Evolutionary conservation across 345 rosid species (phyloP).

Genomic region (Turnera subulata): DNA sequence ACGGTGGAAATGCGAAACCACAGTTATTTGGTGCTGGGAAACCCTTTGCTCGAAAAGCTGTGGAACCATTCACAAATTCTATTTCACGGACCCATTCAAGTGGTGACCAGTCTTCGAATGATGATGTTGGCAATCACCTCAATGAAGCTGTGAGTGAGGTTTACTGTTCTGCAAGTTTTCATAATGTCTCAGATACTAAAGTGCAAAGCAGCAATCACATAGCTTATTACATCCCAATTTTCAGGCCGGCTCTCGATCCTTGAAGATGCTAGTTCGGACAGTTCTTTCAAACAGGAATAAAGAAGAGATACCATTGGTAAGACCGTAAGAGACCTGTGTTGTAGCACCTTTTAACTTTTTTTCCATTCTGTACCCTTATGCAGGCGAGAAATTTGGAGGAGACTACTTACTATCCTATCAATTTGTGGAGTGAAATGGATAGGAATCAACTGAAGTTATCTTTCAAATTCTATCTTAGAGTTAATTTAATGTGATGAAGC

Average conservation of each 20-base stretch:
- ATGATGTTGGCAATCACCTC: constrained; percentile 9
- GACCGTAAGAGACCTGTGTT: constrained; percentile 13
- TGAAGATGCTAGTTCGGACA: constrained; percentile 23
- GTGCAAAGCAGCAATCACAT: background rate
- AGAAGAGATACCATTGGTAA: constrained; percentile 33
- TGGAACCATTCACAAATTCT: constrained; percentile 16
- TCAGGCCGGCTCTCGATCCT: constrained; percentile 19
- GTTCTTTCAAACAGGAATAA: constrained; percentile 25
- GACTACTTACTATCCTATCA: too few relatives aligned
- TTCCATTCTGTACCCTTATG: too few relatives aligned
- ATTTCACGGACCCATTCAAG: constrained; percentile 13
- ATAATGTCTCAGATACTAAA: background rate
- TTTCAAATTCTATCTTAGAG: too few relatives aligned
- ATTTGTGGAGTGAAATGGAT: too few relatives aligned
- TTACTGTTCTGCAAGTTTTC: background rate
- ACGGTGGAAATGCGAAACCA: constrained; percentile 19
- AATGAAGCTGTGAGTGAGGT: constrained; percentile 23
- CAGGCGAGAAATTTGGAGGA: too few relatives aligned
- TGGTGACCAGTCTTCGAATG: constrained; percentile 8
- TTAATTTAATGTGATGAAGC: too few relatives aligned
- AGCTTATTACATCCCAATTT: background rate
- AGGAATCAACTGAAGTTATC: too few relatives aligned
- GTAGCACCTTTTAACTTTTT: too few relatives aligned
- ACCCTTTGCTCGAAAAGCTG: constrained; percentile 17
- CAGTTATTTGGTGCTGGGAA: constrained; percentile 9